A percentile compares a stretch with the other conserved stretches of the same genome.
Evolutionary conservation across 2,329 filamentous ascomycete genomes (phyloP).

Genomic region (Bertia moriformis): DNA sequence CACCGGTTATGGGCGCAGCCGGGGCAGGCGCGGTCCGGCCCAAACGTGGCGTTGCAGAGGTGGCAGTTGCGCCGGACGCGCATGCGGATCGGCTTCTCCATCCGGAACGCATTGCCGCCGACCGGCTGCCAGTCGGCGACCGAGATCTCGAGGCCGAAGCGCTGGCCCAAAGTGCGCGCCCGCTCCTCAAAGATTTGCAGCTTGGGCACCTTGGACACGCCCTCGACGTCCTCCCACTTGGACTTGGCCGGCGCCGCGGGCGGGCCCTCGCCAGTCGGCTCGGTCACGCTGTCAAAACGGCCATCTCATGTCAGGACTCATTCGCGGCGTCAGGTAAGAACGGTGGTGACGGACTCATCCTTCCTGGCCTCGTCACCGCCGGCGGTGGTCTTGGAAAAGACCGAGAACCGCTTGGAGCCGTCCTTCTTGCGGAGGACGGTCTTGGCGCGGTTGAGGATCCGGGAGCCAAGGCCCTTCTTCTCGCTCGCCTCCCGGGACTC

Average conservation of each 20-base stretch:
- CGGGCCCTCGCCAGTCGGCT: too few species aligned
- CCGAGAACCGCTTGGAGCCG: not conserved
- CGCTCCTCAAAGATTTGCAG: slow-evolving; percentile 38
- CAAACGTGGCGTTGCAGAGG: slow-evolving; percentile 62
- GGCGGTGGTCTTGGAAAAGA: too few species aligned
- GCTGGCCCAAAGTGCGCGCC: slow-evolving; percentile 36
- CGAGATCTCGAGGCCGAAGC: slow-evolving; percentile 39
- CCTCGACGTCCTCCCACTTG: slow-evolving; percentile 8
- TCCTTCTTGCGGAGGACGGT: not conserved
- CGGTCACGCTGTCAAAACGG: too few species aligned
- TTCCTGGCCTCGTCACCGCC: too few species aligned
- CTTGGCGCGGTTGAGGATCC: not conserved
- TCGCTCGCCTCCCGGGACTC: not conserved
- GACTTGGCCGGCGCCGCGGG: too few species aligned
- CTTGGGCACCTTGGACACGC: slow-evolving; percentile 25
- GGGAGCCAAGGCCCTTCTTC: not conserved
- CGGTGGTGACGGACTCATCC: too few species aligned
- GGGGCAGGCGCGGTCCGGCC: slow-evolving; percentile 56
- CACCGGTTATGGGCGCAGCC: slow-evolving; percentile 70
- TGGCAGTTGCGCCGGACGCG: slow-evolving; percentile 70
- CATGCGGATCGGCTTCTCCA: slow-evolving; percentile 66
- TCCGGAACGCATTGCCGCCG: slow-evolving; percentile 41
- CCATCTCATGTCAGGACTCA: too few species aligned
- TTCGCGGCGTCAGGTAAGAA: too few species aligned
- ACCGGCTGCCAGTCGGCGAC: slow-evolving; percentile 34